Percentiles rank a stretch among this genome's conserved stretches.
Evolutionary conservation across 352 stramenopile species (phyloP).

Genomic region (Plasmopara muralis): DNA sequence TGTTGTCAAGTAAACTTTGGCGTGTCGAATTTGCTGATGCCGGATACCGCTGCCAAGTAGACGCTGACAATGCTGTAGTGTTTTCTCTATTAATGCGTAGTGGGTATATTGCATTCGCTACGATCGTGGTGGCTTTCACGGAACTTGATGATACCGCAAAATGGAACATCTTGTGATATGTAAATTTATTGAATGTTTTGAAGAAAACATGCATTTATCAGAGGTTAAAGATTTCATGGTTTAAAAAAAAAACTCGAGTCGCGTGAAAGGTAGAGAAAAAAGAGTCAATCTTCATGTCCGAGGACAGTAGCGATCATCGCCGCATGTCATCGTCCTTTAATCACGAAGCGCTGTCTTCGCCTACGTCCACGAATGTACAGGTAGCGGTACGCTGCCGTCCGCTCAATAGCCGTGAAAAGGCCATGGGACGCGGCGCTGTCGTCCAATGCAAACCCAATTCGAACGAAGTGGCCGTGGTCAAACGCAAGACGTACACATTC

Average conservation of each 20-base stretch:
- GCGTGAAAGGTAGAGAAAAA: background rate
- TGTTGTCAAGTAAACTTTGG: too few species aligned
- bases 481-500: conserved; percentile 88
- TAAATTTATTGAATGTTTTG: conserved; percentile 9
- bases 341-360: conserved; percentile 14
- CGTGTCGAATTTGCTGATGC: too few species aligned
- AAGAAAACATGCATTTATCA: background rate
- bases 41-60: too few species aligned
- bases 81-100: too few species aligned
- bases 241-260: too few species aligned
- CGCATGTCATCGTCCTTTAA: conserved; percentile 25
- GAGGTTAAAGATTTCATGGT: too few species aligned
- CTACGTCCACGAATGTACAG: conserved; percentile 66
- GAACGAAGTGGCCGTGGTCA: conserved; percentile 79
- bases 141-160: too few species aligned
- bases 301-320: conserved; percentile 11
- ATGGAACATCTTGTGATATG: conserved; percentile 8
- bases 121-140: too few species aligned
- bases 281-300: conserved; percentile 10
- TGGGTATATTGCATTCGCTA: too few species aligned
- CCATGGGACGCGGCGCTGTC: conserved; percentile 56
- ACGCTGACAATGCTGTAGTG: too few species aligned
- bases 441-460: conserved; percentile 84
- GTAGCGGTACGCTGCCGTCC: conserved; percentile 88
- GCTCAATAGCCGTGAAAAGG: conserved; percentile 86